These are phyloP conservation scores for Escovopsis sp. DNA, from an alignment of 2,329 filamentous ascomycete genomes.

Conservation along the genomic window DNA sequence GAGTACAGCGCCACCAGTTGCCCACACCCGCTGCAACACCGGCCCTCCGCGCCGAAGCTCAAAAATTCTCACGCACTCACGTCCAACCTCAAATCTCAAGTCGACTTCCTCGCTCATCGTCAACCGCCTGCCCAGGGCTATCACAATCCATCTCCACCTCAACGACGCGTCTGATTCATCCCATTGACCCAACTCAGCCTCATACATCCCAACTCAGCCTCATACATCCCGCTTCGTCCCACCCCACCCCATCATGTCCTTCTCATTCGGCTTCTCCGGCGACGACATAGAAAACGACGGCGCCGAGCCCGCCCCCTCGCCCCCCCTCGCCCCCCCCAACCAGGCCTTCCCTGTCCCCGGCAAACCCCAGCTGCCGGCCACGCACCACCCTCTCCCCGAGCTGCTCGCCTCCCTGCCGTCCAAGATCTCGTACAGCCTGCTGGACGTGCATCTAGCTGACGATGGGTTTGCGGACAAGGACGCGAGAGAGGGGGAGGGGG, in stretches of 20 bases:
- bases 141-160: too few relatives aligned
- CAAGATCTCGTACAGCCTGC: slow-evolving; percentile 53
- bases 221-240: neutral
- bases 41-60: too few relatives aligned
- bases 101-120: too few relatives aligned
- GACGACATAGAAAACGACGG: slow-evolving; percentile 41
- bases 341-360: slow-evolving; percentile 45
- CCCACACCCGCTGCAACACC: too few relatives aligned
- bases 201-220: neutral
- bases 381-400: slow-evolving; percentile 31
- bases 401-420: slow-evolving; percentile 50
- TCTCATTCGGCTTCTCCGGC: slow-evolving; percentile 46
- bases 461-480: slow-evolving; percentile 19
- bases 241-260: slow-evolving; percentile 23
- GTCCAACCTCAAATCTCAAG: too few relatives aligned
- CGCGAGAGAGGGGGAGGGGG: too few relatives aligned
- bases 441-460: slow-evolving; percentile 43
- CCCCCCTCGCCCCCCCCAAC: slow-evolving; percentile 13
- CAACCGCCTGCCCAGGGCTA: too few relatives aligned
- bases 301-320: slow-evolving; percentile 4
- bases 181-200: neutral
- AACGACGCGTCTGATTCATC: too few relatives aligned
- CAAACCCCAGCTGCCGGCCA: slow-evolving; percentile 41
- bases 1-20: too few relatives aligned
- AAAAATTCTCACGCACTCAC: too few relatives aligned